Evolutionary conservation across 1,284 basidiomycete genomes (phyloP), one percentile per base, ranked within the genome.

Genomic region (Testicularia cyperi): DNA sequence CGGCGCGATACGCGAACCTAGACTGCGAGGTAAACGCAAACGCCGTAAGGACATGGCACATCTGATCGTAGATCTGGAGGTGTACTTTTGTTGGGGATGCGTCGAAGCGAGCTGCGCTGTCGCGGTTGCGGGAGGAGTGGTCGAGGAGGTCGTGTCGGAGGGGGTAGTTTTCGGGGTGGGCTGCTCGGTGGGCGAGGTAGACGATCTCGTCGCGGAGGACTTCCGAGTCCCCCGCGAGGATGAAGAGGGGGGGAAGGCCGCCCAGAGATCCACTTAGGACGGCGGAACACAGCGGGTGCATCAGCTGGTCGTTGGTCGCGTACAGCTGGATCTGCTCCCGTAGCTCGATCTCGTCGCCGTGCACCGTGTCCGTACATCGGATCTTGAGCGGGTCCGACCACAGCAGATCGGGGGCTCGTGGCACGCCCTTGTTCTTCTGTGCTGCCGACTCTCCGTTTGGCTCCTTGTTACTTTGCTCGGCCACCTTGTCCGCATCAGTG

Each of bases 131-230:
- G 12, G 78, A 77, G 38, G 78, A 80, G 31, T 76, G 70, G 21
- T 79, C 76, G 39, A 82, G 80, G 2, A 83, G 79, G 24, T 84
- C 82, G 0, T 87, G 82, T 35, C 81, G 82, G 6, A 89, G 68
- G 0, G 87, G 86, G 70, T 85, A 92, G 56, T 80, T 80, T 0
- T 84, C 83, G 0, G 94, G 94, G 72, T 89, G 79, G 2, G 90
- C 90, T 12, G 94, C 94, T 68, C 88, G 91, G 73, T 97, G 92
- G 0, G 94, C 92, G 5, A 80, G 13, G 42, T 75, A 97, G 27
- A 96, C 84, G 35, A 91, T 86, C 77, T 97, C 92, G 71, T 98
- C 94, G 36, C 71, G 64, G 30, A 97, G 78, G 0, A 96, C 91
- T 78, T 98, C 94, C 64, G 86, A 86, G 65, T 97, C 88, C 26